phyloP scores from a whole-genome alignment of 2,329 filamentous ascomycete genomes.

The Catunica adiposa region DNA sequence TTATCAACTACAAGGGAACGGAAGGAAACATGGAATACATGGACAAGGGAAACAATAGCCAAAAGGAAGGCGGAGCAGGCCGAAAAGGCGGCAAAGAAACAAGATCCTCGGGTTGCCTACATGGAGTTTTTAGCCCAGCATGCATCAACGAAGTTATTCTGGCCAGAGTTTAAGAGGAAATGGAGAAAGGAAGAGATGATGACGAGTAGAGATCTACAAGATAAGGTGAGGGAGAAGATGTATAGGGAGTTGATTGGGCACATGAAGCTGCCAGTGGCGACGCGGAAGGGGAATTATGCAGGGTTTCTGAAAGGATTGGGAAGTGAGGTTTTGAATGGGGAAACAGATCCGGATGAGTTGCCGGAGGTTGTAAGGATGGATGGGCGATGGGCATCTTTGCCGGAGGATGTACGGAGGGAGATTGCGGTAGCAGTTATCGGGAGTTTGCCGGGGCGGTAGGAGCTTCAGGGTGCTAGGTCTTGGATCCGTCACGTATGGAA shows the following conservation, averaged over 20 bases:
- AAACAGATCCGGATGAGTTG: conserved; percentile 38
- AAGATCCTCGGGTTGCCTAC: conserved; percentile 70
- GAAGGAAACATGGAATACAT: conserved; percentile 68
- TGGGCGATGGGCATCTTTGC: conserved; percentile 52
- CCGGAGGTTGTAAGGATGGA: conserved; percentile 49
- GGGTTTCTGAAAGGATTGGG: conserved; percentile 44
- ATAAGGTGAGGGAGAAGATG: conserved; percentile 64
- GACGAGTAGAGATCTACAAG: conserved; percentile 52
- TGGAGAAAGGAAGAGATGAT: conserved; percentile 68
- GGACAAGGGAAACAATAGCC: conserved; percentile 64
- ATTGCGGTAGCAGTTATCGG: conserved; percentile 51
- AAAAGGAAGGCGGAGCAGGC: conserved; percentile 55
- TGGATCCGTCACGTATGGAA: too few species aligned
- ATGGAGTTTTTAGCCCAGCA: conserved; percentile 64
- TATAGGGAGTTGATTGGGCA: conserved; percentile 60
- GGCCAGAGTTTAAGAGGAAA: conserved; percentile 91
- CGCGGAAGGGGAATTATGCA: conserved; percentile 53
- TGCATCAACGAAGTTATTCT: conserved; percentile 84
- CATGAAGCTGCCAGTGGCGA: conserved; percentile 47
- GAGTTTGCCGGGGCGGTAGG: conserved; percentile 44
- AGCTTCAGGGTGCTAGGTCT: too few species aligned
- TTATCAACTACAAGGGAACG: conserved; percentile 66
- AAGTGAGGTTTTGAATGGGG: conserved; percentile 41
- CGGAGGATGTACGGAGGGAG: conserved; percentile 41
- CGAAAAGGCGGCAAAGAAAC: conserved; percentile 47